Base-by-base conservation (phyloP, 805 yeast species). In the Suhomyces vadensis region DNA sequence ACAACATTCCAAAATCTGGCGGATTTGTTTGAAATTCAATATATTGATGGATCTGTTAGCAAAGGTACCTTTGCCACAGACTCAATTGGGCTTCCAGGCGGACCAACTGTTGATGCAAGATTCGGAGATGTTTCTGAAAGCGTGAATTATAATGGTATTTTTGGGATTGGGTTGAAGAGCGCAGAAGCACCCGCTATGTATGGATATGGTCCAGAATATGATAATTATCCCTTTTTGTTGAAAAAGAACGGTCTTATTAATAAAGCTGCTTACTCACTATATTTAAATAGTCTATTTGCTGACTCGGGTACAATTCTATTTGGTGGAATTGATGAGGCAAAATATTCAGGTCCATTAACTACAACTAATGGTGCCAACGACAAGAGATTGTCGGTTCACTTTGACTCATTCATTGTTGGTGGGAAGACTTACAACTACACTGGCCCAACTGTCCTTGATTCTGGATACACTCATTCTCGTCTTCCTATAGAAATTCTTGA, bases 41-140 rank as follows among this genome's bases (percentile, higher is more conserved):
- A 79, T 49, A 81, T 74, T 5, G 84, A 79, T 55, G 57, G 62
- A 6, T 69, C 80, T 1, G 63, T 53, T 39, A 82, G 82, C 3
- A 40, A 42, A 5, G 84, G 84, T 19, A 44, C 62, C 35, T 79
- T 81, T 81, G 94, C 87, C 19, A 46, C 46, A 31, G 97, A 90
- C 56, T 37, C 37, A n/a, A 41, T 46, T 9, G 65, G 69, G 29
- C 71, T 90, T 3, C 47, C 53, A 2, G 53, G 87, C 43, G 80
- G 82, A 37, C 78, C 71, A 38, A 62, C 74, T 9, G 61, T 71
- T 2, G 67, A 86, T 7, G 48, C 67, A 0, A 66, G 71, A 26
- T 48, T 48, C 33, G 51, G 44, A 4, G 49, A 27, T 31, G 44
- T 31, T 19, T 26, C 31, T 33, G 4, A 10, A 6, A 31, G 41